Evolutionary conservation across 805 yeast species (phyloP), one percentile per base, ranked within the genome.

Genomic region (Wickerhamomyces xylosicus): DNA sequence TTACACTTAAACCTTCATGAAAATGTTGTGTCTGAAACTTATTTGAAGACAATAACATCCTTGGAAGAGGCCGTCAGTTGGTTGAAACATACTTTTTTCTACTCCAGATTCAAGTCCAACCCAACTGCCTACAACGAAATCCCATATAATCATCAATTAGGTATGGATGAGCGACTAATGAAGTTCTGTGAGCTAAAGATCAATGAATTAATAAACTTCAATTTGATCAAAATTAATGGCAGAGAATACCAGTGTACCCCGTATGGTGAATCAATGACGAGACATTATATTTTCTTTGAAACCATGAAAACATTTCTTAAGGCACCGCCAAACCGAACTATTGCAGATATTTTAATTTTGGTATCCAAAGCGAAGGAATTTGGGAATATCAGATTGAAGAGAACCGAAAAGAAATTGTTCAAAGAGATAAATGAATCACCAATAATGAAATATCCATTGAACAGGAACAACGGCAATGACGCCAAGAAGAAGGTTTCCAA

Each of bases 81-180:
- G 79, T 41, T 74, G 20, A 54, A 59, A 25, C 63, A 63, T 10
- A 73, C 79, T 0, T 74, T 67, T 47, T 67, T 74, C 37, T 74
- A 69, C 45, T 63, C 68, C 2, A 52, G 79, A 38, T 64, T 55
- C 37, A 43, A 44, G 15, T 49, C 58, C 33, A 67, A 66, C 42
- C 72, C 74, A 3, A 36, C 52, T 0, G 61, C 63, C 14, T 72
- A 71, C 45, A 52, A 55, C 34, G 55, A 58, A n/a, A 52, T 50
- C 17, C 54, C 50, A n/a, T 47, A 44, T 36, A 19, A 43, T 10
- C 43, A 41, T 7, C 28, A 36, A 15, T 33, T 37, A 3, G 55
- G 56, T 39, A 43, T 53, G 25, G 68, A 65, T 33, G 43, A 44
- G 3, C 57, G 59, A 21, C 45, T 71, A 10, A 41, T 46, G 34